Percentiles rank a stretch among this genome's conserved stretches.
Evolutionary conservation across 2,329 filamentous ascomycete species (phyloP).

Genomic region (Clarireedia monteithiana): DNA sequence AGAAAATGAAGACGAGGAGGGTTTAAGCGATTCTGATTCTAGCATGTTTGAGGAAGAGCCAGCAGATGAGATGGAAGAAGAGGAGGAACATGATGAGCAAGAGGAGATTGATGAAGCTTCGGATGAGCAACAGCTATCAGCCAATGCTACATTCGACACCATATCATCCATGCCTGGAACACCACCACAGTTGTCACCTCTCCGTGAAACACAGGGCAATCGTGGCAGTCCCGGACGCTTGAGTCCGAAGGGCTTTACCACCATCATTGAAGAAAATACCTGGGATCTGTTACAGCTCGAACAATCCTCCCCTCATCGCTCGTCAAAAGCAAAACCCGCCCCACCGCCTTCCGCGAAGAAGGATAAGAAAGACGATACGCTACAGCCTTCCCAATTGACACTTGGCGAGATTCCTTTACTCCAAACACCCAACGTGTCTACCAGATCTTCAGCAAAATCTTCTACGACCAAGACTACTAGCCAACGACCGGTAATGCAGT

Average conservation of each 20-base stretch:
- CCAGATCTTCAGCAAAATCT: slow-evolving; percentile 3
- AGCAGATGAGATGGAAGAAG: slow-evolving; percentile 21
- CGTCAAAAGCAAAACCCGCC: slow-evolving; percentile 21
- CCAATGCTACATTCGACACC: slow-evolving; percentile 20
- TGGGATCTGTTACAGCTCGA: slow-evolving; percentile 35
- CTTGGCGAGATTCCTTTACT: slow-evolving; percentile 20
- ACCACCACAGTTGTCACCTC: slow-evolving; percentile 35
- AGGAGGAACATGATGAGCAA: slow-evolving; percentile 36
- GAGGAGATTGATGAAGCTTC: slow-evolving; percentile 21
- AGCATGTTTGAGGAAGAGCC: slow-evolving; percentile 42
- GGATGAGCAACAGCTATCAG: slow-evolving; percentile 21
- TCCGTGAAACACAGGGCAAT: slow-evolving; percentile 31
- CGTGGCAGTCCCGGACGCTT: slow-evolving; percentile 20
- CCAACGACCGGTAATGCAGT: slow-evolving; percentile 1
- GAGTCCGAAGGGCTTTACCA: slow-evolving; percentile 35
- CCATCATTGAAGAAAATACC: slow-evolving; percentile 41
- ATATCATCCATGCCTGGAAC: slow-evolving; percentile 22
- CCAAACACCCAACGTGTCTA: slow-evolving; percentile 12
- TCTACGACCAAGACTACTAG: slow-evolving; percentile 3
- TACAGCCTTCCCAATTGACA: slow-evolving; percentile 8
- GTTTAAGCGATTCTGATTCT: slow-evolving; percentile 23
- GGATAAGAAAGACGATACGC: slow-evolving; percentile 3
- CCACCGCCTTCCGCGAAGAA: slow-evolving; percentile 11
- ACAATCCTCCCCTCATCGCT: slow-evolving; percentile 30
- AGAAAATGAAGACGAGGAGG: slow-evolving; percentile 23